Conservation (phyloP, 1,139 yeast species). For the Kodamaea ohmeri region DNA sequence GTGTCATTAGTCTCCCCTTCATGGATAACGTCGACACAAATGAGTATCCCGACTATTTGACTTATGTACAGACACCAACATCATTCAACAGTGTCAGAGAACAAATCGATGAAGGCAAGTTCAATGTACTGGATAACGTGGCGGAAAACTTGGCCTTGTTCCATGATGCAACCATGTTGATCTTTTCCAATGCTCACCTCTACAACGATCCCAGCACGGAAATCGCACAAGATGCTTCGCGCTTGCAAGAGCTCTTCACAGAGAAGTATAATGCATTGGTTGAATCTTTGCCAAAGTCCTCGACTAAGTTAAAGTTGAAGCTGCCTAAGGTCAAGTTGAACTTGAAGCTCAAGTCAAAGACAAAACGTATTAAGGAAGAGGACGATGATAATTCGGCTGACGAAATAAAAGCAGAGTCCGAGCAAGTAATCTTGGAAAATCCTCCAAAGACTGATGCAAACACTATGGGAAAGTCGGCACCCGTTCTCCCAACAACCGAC, state of each 20-base stretch:
- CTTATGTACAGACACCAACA: slow-evolving; percentile 54
- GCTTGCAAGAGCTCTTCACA: slow-evolving; percentile 37
- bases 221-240: slow-evolving; percentile 55
- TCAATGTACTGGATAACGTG: slow-evolving; percentile 26
- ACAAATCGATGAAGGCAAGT: slow-evolving; percentile 41
- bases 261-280: slow-evolving; percentile 29
- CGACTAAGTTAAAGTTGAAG: slow-evolving; percentile 29
- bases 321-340: slow-evolving; percentile 26
- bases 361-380: slow-evolving; percentile 21
- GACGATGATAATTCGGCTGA: slow-evolving; percentile 10
- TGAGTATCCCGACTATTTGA: slow-evolving; percentile 60
- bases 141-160: slow-evolving; percentile 47
- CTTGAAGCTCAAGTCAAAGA: slow-evolving; percentile 21
- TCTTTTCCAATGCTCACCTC: slow-evolving; percentile 56
- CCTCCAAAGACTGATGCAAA: slow-evolving; percentile 4
- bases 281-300: slow-evolving; percentile 20
- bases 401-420: slow-evolving; percentile 6
- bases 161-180: slow-evolving; percentile 45
- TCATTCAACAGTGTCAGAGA: slow-evolving; percentile 48
- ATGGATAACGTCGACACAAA: slow-evolving; percentile 54
- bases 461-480: slow-evolving; percentile 21
- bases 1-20: slow-evolving; percentile 54
- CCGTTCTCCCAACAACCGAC: slow-evolving; percentile 18
- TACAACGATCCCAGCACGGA: slow-evolving; percentile 57
- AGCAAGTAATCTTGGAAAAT: slow-evolving; percentile 1